These are phyloP conservation scores for Ceratobasidium sp. DNA, from an alignment of 1,284 basidiomycete genomes.

Conservation along the genomic window DNA sequence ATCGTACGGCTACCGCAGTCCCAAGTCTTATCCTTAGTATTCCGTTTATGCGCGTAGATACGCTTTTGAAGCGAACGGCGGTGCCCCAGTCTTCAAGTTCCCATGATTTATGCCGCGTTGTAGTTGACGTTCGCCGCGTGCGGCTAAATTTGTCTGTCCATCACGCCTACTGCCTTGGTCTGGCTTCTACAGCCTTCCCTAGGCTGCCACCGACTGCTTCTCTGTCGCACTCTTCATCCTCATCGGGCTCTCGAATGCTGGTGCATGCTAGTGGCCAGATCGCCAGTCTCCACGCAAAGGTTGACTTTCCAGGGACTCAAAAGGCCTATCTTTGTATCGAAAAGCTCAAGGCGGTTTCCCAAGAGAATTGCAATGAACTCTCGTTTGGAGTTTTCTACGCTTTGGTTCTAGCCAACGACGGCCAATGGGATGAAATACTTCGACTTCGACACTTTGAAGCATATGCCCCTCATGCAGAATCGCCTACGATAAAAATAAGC, in stretches of 20 bases:
- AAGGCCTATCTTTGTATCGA: conserved; percentile 48
- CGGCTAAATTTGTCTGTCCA: conserved; percentile 26
- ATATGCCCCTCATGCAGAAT: conserved; percentile 51
- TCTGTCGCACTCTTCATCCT: conserved; percentile 58
- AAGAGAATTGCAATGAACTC: conserved; percentile 43
- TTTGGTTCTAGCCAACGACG: conserved; percentile 58
- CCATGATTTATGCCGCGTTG: conserved; percentile 25
- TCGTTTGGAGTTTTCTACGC: conserved; percentile 54
- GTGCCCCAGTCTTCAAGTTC: neutral
- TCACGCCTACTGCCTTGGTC: conserved; percentile 24
- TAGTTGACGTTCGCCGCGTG: conserved; percentile 8
- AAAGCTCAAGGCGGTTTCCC: conserved; percentile 40
- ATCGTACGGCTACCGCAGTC: conserved; percentile 4
- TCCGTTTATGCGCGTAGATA: conserved; percentile 22
- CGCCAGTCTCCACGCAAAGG: conserved; percentile 50
- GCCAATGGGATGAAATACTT: conserved; percentile 83
- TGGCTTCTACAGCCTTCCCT: conserved; percentile 24
- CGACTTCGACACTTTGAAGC: conserved; percentile 71
- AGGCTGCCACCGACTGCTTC: conserved; percentile 57
- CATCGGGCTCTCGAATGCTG: conserved; percentile 45
- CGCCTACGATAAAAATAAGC: conserved; percentile 57
- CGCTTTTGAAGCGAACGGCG: conserved; percentile 26
- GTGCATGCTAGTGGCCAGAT: conserved; percentile 49
- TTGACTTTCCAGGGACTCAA: conserved; percentile 54
- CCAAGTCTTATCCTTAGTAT: conserved; percentile 20